Evolutionary conservation across 1,284 basidiomycete species (phyloP).

Genomic region (Xanthoconium separans): DNA sequence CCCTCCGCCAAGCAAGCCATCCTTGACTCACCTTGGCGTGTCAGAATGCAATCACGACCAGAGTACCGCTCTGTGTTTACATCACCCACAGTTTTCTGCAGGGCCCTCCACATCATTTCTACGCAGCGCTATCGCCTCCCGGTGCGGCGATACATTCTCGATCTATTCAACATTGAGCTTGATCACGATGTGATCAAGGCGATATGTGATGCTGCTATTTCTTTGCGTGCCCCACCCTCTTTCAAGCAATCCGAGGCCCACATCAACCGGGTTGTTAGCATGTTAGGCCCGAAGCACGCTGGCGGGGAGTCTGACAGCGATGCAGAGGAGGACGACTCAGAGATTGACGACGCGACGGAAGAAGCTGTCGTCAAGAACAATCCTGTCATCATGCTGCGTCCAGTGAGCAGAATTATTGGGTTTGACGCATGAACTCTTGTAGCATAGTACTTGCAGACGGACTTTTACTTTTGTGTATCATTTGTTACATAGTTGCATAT

Average conservation of each 20-base stretch:
- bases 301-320: conserved; percentile 58
- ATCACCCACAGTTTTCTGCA: conserved; percentile 78
- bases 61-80: conserved; percentile 76
- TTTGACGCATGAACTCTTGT: conserved; percentile 38
- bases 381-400: conserved; percentile 56
- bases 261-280: conserved; percentile 51
- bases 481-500: conserved; percentile 12
- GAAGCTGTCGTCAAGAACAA: conserved; percentile 40
- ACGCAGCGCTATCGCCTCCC: conserved; percentile 87
- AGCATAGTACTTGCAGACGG: not conserved
- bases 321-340: conserved; percentile 53
- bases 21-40: not conserved
- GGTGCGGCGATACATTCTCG: conserved; percentile 88
- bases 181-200: conserved; percentile 55
- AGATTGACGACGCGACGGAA: conserved; percentile 42
- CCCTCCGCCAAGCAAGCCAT: not conserved
- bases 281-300: conserved; percentile 53
- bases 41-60: conserved; percentile 77
- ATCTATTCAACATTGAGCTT: conserved; percentile 85
- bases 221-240: conserved; percentile 49
- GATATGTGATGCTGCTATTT: conserved; percentile 49
- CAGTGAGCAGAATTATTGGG: conserved; percentile 60
- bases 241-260: conserved; percentile 49
- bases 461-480: conserved; percentile 1
- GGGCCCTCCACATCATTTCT: conserved; percentile 83